phyloP scores from a whole-genome alignment of 495 filamentous ascomycete species.

The Aspergillus leporis region DNA sequence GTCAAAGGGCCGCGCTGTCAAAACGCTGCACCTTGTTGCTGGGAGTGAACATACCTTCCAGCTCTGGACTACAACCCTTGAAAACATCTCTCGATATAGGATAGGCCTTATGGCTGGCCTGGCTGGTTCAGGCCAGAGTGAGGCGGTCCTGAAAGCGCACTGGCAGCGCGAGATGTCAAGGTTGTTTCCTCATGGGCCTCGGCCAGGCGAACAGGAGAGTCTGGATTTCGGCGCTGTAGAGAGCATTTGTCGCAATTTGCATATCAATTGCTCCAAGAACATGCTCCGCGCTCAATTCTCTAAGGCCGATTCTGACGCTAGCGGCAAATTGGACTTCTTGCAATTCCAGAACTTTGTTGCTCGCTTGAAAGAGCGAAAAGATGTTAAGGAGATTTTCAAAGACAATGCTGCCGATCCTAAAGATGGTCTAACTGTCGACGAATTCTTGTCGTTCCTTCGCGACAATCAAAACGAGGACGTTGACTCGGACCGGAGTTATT shows the following conservation, averaged over 20 bases:
- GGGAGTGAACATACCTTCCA: constrained; percentile 65
- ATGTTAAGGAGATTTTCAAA: constrained; percentile 71
- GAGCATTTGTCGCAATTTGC: constrained; percentile 78
- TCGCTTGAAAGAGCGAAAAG: constrained; percentile 78
- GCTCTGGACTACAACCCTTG: constrained; percentile 78
- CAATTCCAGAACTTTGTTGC: constrained; percentile 82
- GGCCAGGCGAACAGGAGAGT: constrained; percentile 60
- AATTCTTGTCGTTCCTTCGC: constrained; percentile 76
- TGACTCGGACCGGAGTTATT: constrained; percentile 60
- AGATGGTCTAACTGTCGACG: constrained; percentile 63
- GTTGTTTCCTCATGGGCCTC: constrained; percentile 56
- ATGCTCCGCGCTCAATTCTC: constrained; percentile 75
- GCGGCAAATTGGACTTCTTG: constrained; percentile 65
- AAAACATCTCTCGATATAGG: constrained; percentile 76
- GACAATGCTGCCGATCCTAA: constrained; percentile 49
- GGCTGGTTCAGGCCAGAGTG: constrained; percentile 68
- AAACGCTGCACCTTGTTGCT: constrained; percentile 82
- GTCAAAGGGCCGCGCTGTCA: constrained; percentile 65
- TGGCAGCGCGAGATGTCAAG: constrained; percentile 87
- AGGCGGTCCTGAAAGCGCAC: constrained; percentile 74
- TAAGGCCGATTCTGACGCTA: constrained; percentile 62
- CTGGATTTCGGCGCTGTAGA: constrained; percentile 77
- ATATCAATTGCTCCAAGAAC: constrained; percentile 81
- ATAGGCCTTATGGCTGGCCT: constrained; percentile 86
- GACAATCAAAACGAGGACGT: constrained; percentile 75